Percentiles rank a stretch among this genome's conserved stretches.
Conservation (phyloP, 805 yeast genomes). For the Ogataea zsoltii region DNA sequence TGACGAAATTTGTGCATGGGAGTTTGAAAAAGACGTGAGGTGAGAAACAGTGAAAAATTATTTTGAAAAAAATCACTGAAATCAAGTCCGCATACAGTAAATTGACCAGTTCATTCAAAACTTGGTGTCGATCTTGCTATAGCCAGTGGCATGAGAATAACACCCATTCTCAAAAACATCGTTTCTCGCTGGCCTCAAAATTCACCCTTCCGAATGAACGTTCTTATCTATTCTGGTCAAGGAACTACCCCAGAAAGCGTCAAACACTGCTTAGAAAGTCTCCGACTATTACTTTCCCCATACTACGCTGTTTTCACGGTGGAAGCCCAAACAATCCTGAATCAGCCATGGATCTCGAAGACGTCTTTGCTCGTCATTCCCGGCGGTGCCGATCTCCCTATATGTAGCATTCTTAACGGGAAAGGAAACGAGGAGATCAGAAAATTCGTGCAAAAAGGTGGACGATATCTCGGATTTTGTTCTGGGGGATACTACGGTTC, state of each 20-base stretch:
- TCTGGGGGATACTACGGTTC: slow-evolving; percentile 94
- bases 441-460: slow-evolving; percentile 75
- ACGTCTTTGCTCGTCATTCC: slow-evolving; percentile 84
- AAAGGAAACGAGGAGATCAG: slow-evolving; percentile 59
- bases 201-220: slow-evolving; percentile 54
- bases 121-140: too few species aligned
- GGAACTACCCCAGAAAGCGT: slow-evolving; percentile 90
- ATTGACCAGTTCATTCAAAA: too few species aligned
- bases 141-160: neutral
- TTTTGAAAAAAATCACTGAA: too few species aligned
- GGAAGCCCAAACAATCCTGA: slow-evolving; percentile 56
- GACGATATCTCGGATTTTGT: slow-evolving; percentile 83
- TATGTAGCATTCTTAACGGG: slow-evolving; percentile 72
- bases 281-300: slow-evolving; percentile 76
- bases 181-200: neutral
- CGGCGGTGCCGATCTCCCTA: slow-evolving; percentile 96
- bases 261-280: slow-evolving; percentile 75
- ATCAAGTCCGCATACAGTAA: too few species aligned
- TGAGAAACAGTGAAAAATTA: too few species aligned
- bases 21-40: too few species aligned
- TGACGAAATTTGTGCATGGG: too few species aligned
- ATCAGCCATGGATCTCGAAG: slow-evolving; percentile 87
- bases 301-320: slow-evolving; percentile 82
- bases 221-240: slow-evolving; percentile 69
- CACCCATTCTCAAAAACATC: neutral